Percentiles rank a stretch among this genome's conserved stretches.
Evolutionary conservation across 2,329 filamentous ascomycete genomes (phyloP).

Genomic region (Monilinia laxa): DNA sequence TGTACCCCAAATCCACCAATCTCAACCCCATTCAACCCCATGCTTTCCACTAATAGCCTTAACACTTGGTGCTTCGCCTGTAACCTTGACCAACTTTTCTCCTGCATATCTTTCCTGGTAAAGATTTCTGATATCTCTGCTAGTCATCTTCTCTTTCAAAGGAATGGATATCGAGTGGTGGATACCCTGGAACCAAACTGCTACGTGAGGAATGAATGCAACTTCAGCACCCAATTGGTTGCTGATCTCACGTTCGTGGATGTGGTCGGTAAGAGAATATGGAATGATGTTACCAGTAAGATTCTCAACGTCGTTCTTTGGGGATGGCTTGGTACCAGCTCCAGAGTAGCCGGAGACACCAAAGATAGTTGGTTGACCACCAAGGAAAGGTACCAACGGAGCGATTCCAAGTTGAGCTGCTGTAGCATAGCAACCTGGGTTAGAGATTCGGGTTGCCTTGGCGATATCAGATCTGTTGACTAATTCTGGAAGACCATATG

Average conservation of each 20-base stretch:
- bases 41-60: constrained; percentile 83
- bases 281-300: constrained; percentile 87
- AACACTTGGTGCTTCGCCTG: constrained; percentile 82
- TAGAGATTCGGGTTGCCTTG: constrained; percentile 77
- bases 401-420: constrained; percentile 87
- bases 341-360: constrained; percentile 94
- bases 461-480: constrained; percentile 74
- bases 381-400: constrained; percentile 73
- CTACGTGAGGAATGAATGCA: constrained; percentile 89
- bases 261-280: constrained; percentile 88
- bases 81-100: constrained; percentile 90
- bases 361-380: constrained; percentile 78
- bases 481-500: constrained; percentile 87
- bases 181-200: constrained; percentile 97
- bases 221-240: constrained; percentile 71
- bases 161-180: constrained; percentile 89
- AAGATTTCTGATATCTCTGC: constrained; percentile 86
- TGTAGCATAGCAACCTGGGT: constrained; percentile 95
- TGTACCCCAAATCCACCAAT: constrained; percentile 96
- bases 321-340: constrained; percentile 88
- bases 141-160: constrained; percentile 80
- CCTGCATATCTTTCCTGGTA: constrained; percentile 97
- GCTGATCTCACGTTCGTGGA: constrained; percentile 91
- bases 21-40: constrained; percentile 87
- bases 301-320: constrained; percentile 86